Conservation (phyloP, 2,329 filamentous ascomycete genomes). For the Myotisia sp. region DNA sequence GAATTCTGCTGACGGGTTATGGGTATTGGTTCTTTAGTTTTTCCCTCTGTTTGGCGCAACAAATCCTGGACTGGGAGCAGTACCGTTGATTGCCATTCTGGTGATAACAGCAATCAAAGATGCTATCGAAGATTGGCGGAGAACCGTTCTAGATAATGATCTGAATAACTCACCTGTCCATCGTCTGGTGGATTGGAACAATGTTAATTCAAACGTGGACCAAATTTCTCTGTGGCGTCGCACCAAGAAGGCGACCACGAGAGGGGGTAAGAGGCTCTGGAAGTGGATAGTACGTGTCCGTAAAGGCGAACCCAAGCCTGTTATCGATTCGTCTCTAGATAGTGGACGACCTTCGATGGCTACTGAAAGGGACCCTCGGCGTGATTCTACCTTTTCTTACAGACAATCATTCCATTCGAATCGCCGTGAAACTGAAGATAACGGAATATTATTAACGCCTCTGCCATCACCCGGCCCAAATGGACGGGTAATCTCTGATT, state of each 20-base stretch:
- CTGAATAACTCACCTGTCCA: slow-evolving; percentile 95
- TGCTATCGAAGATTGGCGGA: slow-evolving; percentile 84
- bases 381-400: slow-evolving; percentile 43
- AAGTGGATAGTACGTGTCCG: slow-evolving; percentile 36
- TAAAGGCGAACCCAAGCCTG: slow-evolving; percentile 27
- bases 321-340: slow-evolving; percentile 33
- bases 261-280: slow-evolving; percentile 43
- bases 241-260: slow-evolving; percentile 76
- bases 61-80: slow-evolving; percentile 78
- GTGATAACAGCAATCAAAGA: slow-evolving; percentile 83
- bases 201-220: slow-evolving; percentile 84
- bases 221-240: slow-evolving; percentile 72
- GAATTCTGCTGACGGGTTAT: background rate
- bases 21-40: slow-evolving; percentile 45
- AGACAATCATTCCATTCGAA: slow-evolving; percentile 40
- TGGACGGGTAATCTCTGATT: background rate
- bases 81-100: slow-evolving; percentile 86
- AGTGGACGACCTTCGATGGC: slow-evolving; percentile 50
- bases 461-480: slow-evolving; percentile 55
- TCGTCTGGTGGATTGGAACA: slow-evolving; percentile 72
- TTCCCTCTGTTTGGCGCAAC: slow-evolving; percentile 90
- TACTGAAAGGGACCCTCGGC: slow-evolving; percentile 39
- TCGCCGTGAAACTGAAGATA: slow-evolving; percentile 29
- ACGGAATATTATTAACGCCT: slow-evolving; percentile 89
- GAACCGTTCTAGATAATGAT: slow-evolving; percentile 80